These are phyloP conservation scores for Reutealis trisperma DNA, from an alignment of 345 rosid genomes.

Conservation along the genomic window DNA sequence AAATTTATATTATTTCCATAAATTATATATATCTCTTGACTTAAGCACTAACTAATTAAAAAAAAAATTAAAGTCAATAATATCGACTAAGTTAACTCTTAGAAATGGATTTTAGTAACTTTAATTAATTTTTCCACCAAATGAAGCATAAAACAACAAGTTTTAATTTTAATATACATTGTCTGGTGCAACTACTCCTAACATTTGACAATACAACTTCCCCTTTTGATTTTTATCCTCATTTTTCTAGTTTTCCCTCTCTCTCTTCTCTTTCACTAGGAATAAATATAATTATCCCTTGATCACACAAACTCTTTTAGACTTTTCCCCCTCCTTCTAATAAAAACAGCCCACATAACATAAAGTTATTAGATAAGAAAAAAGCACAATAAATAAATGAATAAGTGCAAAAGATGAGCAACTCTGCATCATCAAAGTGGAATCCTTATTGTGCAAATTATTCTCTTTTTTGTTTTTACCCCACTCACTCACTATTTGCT, in stretches of 20 bases:
- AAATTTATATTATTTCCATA: no score
- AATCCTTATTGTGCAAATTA: constrained; percentile 24
- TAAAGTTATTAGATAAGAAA: constrained; percentile 13
- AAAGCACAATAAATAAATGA: neutral
- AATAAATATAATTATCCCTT: neutral
- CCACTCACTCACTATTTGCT: neutral
- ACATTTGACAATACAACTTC: constrained; percentile 15
- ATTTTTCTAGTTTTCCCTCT: neutral
- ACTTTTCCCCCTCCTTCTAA: neutral
- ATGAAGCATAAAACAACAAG: no score
- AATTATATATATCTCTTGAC: no score
- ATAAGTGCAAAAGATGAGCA: constrained; percentile 23
- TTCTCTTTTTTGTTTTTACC: constrained; percentile 27
- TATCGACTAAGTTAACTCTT: no score
- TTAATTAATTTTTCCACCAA: no score
- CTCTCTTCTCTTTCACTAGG: neutral
- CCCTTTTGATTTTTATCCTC: neutral
- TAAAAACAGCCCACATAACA: neutral
- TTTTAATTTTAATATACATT: neutral
- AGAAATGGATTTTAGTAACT: neutral
- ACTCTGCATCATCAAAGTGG: constrained; percentile 29
- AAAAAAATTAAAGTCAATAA: no score
- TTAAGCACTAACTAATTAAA: no score
- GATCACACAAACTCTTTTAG: neutral
- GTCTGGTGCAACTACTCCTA: constrained; percentile 31